Base-by-base conservation (phyloP, 2,329 filamentous ascomycete species). In the Nannizziopsis barbatae region DNA sequence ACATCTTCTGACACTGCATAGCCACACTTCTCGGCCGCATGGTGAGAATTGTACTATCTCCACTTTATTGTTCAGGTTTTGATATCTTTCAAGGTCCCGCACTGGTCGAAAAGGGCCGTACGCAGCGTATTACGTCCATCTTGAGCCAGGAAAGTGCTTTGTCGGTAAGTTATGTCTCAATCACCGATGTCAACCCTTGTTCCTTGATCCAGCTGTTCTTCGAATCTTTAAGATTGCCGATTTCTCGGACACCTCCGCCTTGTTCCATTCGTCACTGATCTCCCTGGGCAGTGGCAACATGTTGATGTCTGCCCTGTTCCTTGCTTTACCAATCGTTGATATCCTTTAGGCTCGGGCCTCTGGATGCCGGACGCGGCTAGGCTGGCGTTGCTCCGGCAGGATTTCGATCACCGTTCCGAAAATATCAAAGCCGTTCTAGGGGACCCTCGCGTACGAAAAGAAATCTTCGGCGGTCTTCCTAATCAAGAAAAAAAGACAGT, bases 51-150 rank as follows among this genome's bases (percentile, higher is more conserved):
- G 33, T 31, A 45, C 20, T 9, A 50, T 62, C 44, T 45, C 42
- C 17, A 11, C n/a, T 12, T 33, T 17, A 5, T 15, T 4, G 17
- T 4, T 11, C 12, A 12, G 3, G 10, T 32, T 14, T 36, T 44
- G 39, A 38, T n/a, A 12, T 11, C 17, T 32, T 38, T 39, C 39
- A 54, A 77, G 75, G 79, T 92, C 85, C 49, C 81, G 88, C 15
- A 93, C 87, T 0, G 88, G 88, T 15, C 77, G 84, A 47, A 94
- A 95, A 66, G 86, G 86, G 0, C 82, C 84, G 8, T 93, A 92
- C 65, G 88, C 88, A 5, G 83, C 80, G 60, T 95, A 95, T 68
- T 95, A 94, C 67, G 69, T 95, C 15, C 87, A 94, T 63, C 75
- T 86, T 54, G 79, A 90, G 62, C 86, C 88, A 9, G 71, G 70